Base-by-base conservation (phyloP, 257 asterid genomes). In the Nicotiana knightiana region DNA sequence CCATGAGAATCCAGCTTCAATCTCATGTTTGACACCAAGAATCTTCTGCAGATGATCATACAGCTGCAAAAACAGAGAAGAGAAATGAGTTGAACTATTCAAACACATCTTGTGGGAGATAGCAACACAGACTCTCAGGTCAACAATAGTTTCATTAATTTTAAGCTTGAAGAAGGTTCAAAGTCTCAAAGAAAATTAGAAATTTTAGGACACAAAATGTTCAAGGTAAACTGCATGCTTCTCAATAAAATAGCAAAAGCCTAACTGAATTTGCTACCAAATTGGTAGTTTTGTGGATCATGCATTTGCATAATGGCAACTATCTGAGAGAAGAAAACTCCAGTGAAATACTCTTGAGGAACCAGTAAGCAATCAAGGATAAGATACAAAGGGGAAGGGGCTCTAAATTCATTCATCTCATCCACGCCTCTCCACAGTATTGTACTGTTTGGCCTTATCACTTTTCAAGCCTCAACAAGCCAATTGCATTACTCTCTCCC, bases 1-100 rank as follows among this genome's bases (percentile, higher is more conserved):
- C 99, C 99, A 96, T 18, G 99, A 89, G 85, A 87, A 90, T 83
- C 98, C 99, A 6, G 92, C 91, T 81, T 92, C 98, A 85, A 94
- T 55, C 86, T 96, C 99, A 80, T 94, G 96, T 87, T 90, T 94
- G 83, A 91, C 85, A 81, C 99, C 99, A 86, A 93, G 87, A 84
- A 91, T 89, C 89, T 93, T 96, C 90, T 91, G 94, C 48, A 96
- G 84, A 84, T 88, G 93, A 87, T 93, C 95, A 87, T 90, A 81
- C 24, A 93, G 85, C 99, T 96, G 92, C 78, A 87, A 78, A 85
- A 85, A 82, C 82, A 86, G 81, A 58, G 63, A 80, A 86, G 73
- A 76, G n/a, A 58, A 15, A 35, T 46, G 62, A 55, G 51, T 18
- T 30, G 6, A 37, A 59, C 79, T 26, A 26, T 73, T 51, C 43